Evolutionary conservation across 148 eudicot genomes (phyloP).

Genomic region (Rhododendron simsii): DNA sequence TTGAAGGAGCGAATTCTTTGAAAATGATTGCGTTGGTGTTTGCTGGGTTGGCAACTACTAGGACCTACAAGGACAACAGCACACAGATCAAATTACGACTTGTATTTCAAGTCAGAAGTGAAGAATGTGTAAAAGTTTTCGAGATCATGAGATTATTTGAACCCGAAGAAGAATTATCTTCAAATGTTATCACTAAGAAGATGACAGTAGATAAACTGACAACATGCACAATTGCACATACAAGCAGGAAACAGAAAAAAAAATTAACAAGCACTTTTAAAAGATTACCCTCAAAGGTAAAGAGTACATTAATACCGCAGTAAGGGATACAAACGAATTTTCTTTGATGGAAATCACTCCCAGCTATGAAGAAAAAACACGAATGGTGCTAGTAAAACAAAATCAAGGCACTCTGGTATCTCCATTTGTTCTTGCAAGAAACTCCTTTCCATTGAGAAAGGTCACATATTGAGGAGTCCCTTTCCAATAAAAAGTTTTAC

Average conservation of each 20-base stretch:
- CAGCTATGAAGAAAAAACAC: neutral
- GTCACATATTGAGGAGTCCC: neutral
- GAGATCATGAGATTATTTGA: neutral
- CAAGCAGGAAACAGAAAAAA: neutral
- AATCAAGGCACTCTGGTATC: neutral
- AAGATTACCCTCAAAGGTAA: neutral
- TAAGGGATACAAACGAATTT: too few species aligned
- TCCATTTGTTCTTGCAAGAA: neutral
- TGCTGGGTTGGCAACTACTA: constrained; percentile 74
- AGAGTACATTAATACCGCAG: neutral
- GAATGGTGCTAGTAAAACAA: neutral
- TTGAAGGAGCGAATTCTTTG: constrained; percentile 71
- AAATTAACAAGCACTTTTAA: neutral
- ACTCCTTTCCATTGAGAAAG: neutral
- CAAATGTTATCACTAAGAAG: neutral
- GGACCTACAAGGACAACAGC: constrained; percentile 36
- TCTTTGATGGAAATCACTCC: neutral
- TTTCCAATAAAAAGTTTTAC: neutral
- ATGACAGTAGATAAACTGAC: neutral
- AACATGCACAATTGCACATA: neutral
- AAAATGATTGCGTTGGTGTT: constrained; percentile 78
- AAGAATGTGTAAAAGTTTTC: neutral
- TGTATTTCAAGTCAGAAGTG: neutral
- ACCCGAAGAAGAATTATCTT: neutral
- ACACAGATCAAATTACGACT: too few species aligned